These are phyloP conservation scores for Polygonum maritimum DNA, from an alignment of 148 eudicot species.

Conservation along the genomic window DNA sequence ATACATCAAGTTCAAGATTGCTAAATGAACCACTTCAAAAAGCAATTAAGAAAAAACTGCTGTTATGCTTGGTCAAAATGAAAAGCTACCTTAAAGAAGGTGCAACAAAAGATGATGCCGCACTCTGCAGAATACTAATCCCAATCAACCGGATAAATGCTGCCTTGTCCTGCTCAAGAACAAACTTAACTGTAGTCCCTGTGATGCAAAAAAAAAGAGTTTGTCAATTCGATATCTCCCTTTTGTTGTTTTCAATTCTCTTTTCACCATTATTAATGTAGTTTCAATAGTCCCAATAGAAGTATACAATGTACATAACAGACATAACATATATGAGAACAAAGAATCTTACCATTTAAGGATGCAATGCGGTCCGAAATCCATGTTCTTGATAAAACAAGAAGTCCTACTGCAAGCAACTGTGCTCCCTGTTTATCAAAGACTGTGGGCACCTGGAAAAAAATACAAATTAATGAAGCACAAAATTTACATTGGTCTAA, in stretches of 20 bases:
- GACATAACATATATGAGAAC: not conserved
- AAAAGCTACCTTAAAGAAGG: conserved; percentile 72
- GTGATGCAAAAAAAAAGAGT: conserved; percentile 4
- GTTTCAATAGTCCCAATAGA: not conserved
- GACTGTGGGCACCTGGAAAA: conserved; percentile 75
- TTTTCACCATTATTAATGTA: not conserved
- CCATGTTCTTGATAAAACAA: conserved; percentile 90
- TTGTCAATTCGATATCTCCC: not conserved
- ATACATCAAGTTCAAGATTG: not conserved
- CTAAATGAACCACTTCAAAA: not conserved
- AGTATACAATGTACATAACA: not conserved
- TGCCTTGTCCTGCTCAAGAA: conserved; percentile 88
- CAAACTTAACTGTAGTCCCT: conserved; percentile 95
- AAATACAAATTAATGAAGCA: not conserved
- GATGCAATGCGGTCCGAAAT: conserved; percentile 96
- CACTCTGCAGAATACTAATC: conserved; percentile 85
- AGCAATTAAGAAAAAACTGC: not conserved
- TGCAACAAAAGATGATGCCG: conserved; percentile 94
- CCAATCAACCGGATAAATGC: conserved; percentile 79
- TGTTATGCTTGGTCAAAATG: not conserved
- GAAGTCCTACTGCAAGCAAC: conserved; percentile 80
- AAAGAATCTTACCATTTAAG: conserved; percentile 55
- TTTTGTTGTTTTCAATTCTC: not conserved
- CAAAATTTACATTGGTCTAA: not conserved
- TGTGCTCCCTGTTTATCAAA: conserved; percentile 95